Evolutionary conservation across 495 filamentous ascomycete species (phyloP), one percentile per base, ranked within the genome.

Genomic region (Chaetomidium leptoderma): DNA sequence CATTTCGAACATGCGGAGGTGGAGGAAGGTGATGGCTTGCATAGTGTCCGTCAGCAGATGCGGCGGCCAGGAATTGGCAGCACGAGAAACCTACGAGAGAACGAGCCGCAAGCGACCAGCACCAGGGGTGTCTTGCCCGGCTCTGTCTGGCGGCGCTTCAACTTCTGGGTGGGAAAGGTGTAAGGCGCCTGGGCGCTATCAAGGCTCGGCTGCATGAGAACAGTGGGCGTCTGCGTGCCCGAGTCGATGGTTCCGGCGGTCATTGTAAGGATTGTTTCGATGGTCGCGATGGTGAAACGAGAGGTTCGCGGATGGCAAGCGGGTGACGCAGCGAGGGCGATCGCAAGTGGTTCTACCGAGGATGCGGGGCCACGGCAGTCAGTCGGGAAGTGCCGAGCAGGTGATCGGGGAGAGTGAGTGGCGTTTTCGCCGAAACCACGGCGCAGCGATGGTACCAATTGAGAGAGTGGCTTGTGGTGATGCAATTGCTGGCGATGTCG

Each of bases 1-100:
- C 86, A 92, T 90, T 63, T 95, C 91, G 66, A 95, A 95, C 90
- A 96, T 92, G 68, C 91, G 89, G 52, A 96, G 78, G 69, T 96
- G 90, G 30, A 96, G 82, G 71, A 86, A 91, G 27, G 90, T 95
- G 62, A 88, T 84, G 17, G 90, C 91, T 54, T 52, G 47, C 23
- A 39, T 52, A 24, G 3, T 37, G 59, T 45, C 40, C 23, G 57
- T 63, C 50, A 70, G 61, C 46, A 23, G 26, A 19, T 39, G 1
- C 16, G 19, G n/a, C 5, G 6, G 21, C 3, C 26, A 42, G 17
- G 6, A 3, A 2, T 14, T 1, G 14, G 11, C 2, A 4, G 11
- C 32, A 17, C 32, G 19, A 26, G 21, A 43, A 9, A 53, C 66
- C 14, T 36, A 66, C 63, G 67, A 50, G 84, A 89, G 75, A 95